Evolutionary conservation across 2,329 filamentous ascomycete species (phyloP), one percentile per base, ranked within the genome.

Genomic region (Claviceps digitariae): DNA sequence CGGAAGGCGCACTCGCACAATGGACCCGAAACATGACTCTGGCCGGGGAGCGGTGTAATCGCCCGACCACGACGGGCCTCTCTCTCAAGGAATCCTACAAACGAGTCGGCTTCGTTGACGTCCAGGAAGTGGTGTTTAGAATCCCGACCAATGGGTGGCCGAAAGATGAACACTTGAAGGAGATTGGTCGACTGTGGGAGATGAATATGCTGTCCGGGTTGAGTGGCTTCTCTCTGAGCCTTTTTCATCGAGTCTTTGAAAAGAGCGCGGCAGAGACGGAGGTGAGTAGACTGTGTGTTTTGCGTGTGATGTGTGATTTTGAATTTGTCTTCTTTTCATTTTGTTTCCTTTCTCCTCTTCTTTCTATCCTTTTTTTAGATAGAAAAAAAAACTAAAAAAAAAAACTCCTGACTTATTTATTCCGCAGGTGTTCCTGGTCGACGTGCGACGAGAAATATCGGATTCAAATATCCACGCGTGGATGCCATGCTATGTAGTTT

Each of bases 141-240:
- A 66, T 81, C 40, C 79, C 79, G 0, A 67, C 76, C 48, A 79
- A 77, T 36, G 66, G 68, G 4, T 82, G 79, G 79, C 68, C 78
- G 0, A 73, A 71, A 57, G 67, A 75, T 48, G 66, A 67, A 43
- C 59, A 61, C 21, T 64, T 72, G 50, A 74, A 71, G 58, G 66
- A 70, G 15, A 56, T 76, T 4, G 74, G 74, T 0, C 65, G 61
- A 41, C 66, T 73, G 60, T 75, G 72, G 73, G 70, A 74, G 59
- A 62, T 61, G 20, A 74, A 74, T 48, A 66, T 72, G 29, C 54
- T 68, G 9, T 64, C 67, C 17, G 73, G 73, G 0, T 60, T 76
- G n/a, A 71, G 72, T 52, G 73, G 71, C 1, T 72, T 74, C 54
- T 71, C 70, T 9, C 63, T 72, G 53, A 63, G 63, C 9, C 60